phyloP scores from a whole-genome alignment of 2,329 filamentous ascomycete genomes.

The Aspergillus chevalieri region DNA sequence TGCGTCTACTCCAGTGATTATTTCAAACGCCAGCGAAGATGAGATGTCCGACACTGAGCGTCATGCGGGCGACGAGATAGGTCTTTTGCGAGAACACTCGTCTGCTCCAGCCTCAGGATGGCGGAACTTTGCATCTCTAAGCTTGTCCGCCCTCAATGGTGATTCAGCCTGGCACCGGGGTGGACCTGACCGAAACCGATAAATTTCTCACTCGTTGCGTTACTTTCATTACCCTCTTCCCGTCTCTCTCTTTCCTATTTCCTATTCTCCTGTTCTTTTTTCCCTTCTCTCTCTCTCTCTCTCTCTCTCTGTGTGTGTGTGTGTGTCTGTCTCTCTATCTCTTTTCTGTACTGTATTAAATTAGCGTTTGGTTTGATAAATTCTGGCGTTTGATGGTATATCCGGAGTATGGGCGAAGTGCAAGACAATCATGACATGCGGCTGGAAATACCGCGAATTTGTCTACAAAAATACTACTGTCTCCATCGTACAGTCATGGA shows the following conservation, averaged over 20 bases:
- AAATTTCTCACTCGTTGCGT: slow-evolving; percentile 2
- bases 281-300: slow-evolving; percentile 1
- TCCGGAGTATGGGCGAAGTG: slow-evolving; percentile 14
- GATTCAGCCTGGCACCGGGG: slow-evolving; percentile 42
- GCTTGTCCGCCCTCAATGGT: slow-evolving; percentile 41
- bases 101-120: slow-evolving; percentile 34
- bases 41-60: slow-evolving; percentile 40
- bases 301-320: too few species aligned
- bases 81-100: slow-evolving; percentile 27
- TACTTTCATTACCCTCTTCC: not conserved
- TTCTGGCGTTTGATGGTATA: slow-evolving; percentile 22
- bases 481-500: too few species aligned
- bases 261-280: too few species aligned
- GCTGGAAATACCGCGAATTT: not conserved
- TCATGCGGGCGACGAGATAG: slow-evolving; percentile 27
- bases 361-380: slow-evolving; percentile 21
- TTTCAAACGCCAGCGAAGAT: slow-evolving; percentile 32
- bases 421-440: slow-evolving; percentile 2
- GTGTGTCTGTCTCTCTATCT: too few species aligned
- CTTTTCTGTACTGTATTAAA: slow-evolving; percentile 12
- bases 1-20: slow-evolving; percentile 46
- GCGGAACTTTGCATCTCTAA: slow-evolving; percentile 40
- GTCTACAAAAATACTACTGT: too few species aligned
- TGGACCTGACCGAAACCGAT: slow-evolving; percentile 34
- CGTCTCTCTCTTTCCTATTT: slow-evolving; percentile 4